A percentile compares a stretch with the other conserved stretches of the same genome.
Evolutionary conservation across 2,329 filamentous ascomycete species (phyloP).

Genomic region (Clonostachys rosea): DNA sequence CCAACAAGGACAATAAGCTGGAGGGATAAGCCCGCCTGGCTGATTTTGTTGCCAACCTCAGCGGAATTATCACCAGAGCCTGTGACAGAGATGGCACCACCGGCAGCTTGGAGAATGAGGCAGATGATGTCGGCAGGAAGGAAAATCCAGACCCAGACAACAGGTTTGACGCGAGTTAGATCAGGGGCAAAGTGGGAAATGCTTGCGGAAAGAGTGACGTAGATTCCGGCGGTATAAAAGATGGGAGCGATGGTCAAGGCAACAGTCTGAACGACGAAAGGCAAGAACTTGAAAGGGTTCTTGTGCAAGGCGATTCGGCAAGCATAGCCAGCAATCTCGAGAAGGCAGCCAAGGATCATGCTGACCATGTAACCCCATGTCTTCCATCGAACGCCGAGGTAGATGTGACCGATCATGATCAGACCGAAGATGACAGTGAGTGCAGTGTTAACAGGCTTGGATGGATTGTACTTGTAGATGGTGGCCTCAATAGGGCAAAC

Average conservation of each 20-base stretch:
- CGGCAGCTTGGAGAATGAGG: conserved; percentile 43
- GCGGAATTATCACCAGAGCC: conserved; percentile 26
- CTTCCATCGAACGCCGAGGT: conserved; percentile 31
- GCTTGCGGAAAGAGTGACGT: conserved; percentile 21
- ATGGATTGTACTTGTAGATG: conserved; percentile 34
- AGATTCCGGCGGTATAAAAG: conserved; percentile 18
- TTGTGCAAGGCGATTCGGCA: conserved; percentile 47
- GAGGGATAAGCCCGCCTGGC: conserved; percentile 42
- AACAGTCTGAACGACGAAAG: conserved; percentile 60
- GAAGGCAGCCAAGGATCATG: conserved; percentile 48
- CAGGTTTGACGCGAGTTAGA: conserved; percentile 22
- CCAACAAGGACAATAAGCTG: conserved; percentile 40
- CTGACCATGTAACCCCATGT: conserved; percentile 35
- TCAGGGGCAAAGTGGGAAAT: conserved; percentile 12
- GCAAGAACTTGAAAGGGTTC: conserved; percentile 46
- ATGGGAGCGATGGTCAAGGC: conserved; percentile 22
- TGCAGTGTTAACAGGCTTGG: conserved; percentile 36
- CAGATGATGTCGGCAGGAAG: conserved; percentile 45
- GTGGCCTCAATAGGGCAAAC: conserved; percentile 34
- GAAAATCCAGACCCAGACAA: conserved; percentile 26
- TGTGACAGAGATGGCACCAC: conserved; percentile 36
- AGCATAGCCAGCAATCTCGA: conserved; percentile 56
- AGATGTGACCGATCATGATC: conserved; percentile 31
- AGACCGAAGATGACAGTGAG: conserved; percentile 34
- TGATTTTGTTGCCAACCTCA: conserved; percentile 35